Evolutionary conservation across 1,284 basidiomycete genomes (phyloP).

Genomic region (Rhodotorula sp.): DNA sequence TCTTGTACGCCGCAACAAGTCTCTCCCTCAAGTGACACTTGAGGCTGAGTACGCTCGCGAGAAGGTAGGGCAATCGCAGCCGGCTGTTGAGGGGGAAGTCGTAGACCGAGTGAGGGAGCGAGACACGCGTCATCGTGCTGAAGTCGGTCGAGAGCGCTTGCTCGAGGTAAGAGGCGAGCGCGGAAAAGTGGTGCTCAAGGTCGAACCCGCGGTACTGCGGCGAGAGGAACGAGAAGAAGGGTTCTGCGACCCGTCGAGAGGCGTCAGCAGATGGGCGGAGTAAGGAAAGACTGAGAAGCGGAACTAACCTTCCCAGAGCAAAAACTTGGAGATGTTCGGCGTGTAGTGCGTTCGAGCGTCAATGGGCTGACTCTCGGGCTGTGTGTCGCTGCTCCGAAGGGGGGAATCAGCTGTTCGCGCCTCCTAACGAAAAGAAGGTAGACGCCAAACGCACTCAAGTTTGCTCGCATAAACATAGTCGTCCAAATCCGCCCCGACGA

Average conservation of each 20-base stretch:
- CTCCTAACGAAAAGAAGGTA: not conserved
- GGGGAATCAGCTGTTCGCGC: not conserved
- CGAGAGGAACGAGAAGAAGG: slow-evolving; percentile 45
- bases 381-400: slow-evolving; percentile 37
- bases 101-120: slow-evolving; percentile 37
- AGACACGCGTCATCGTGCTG: slow-evolving; percentile 30
- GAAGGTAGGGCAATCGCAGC: slow-evolving; percentile 41
- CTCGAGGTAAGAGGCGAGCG: slow-evolving; percentile 41
- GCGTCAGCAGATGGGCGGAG: slow-evolving; percentile 22
- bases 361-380: slow-evolving; percentile 43
- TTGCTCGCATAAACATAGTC: slow-evolving; percentile 49
- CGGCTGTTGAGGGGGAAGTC: slow-evolving; percentile 42
- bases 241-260: slow-evolving; percentile 30
- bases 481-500: slow-evolving; percentile 48
- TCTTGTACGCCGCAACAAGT: slow-evolving; percentile 40
- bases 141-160: slow-evolving; percentile 39
- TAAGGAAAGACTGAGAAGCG: not conserved
- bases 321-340: slow-evolving; percentile 50
- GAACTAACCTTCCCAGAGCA: slow-evolving; percentile 49
- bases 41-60: slow-evolving; percentile 41
- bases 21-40: slow-evolving; percentile 45
- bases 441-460: slow-evolving; percentile 43
- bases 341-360: slow-evolving; percentile 43
- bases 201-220: slow-evolving; percentile 45
- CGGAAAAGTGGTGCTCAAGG: slow-evolving; percentile 43